Evolutionary conservation across 257 asterid genomes (phyloP).

Genomic region (Petunia axillaris): DNA sequence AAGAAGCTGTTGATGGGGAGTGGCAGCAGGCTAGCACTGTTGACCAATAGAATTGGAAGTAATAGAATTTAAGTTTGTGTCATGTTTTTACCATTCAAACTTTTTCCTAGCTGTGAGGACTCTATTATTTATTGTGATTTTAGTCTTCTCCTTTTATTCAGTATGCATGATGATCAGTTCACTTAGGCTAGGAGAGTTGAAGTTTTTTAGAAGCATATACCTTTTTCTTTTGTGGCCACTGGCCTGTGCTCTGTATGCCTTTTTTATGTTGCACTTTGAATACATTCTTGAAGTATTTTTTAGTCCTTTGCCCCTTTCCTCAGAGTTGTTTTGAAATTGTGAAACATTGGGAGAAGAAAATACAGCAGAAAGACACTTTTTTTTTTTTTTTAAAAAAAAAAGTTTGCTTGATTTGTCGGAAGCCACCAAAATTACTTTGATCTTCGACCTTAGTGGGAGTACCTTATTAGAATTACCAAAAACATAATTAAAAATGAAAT

Average conservation of each 20-base stretch:
- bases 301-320: background rate
- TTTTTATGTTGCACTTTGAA: background rate
- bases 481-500: too few species aligned
- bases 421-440: too few species aligned
- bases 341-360: too few species aligned
- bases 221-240: background rate
- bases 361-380: too few species aligned
- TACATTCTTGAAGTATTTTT: background rate
- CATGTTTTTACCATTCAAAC: background rate
- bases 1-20: slow-evolving; percentile 93
- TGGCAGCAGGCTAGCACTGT: slow-evolving; percentile 83
- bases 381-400: too few species aligned
- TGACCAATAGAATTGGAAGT: slow-evolving; percentile 51
- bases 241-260: background rate
- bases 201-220: background rate
- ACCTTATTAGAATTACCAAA: too few species aligned
- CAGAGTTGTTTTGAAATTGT: too few species aligned
- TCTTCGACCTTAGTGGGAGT: too few species aligned
- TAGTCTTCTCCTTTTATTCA: slow-evolving; percentile 4
- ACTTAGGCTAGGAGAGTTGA: background rate
- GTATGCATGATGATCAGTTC: background rate
- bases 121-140: background rate
- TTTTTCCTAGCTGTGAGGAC: slow-evolving; percentile 19
- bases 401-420: too few species aligned
- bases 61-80: slow-evolving; percentile 13